Percentiles rank a stretch among this genome's conserved stretches.
These are phyloP conservation scores for Penicillium angulare DNA, from an alignment of 495 filamentous ascomycete genomes.

Conservation along the genomic window DNA sequence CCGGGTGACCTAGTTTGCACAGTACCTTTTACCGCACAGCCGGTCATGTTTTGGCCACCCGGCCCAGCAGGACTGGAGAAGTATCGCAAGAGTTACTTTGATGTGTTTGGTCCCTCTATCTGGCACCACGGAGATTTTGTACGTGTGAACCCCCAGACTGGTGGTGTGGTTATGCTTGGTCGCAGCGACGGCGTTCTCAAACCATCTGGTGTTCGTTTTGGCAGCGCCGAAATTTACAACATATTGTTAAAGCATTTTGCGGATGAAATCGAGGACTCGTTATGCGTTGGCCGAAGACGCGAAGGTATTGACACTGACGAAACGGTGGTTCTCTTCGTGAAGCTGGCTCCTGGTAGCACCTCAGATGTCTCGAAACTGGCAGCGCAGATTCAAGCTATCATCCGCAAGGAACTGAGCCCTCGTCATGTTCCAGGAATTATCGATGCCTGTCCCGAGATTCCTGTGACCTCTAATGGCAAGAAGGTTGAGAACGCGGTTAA, in stretches of 20 bases:
- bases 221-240: constrained; percentile 90
- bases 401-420: constrained; percentile 74
- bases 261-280: constrained; percentile 72
- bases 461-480: constrained; percentile 88
- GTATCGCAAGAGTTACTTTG: constrained; percentile 85
- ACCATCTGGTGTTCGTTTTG: constrained; percentile 82
- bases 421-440: constrained; percentile 84
- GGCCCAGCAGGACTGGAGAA: constrained; percentile 65
- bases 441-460: constrained; percentile 76
- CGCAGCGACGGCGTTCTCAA: constrained; percentile 90
- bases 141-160: constrained; percentile 67
- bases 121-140: constrained; percentile 98
- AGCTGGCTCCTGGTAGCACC: constrained; percentile 50
- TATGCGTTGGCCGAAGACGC: constrained; percentile 78
- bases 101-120: constrained; percentile 64
- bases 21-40: constrained; percentile 85
- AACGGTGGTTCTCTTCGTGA: constrained; percentile 81
- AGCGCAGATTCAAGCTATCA: constrained; percentile 55
- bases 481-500: constrained; percentile 94
- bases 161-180: constrained; percentile 82
- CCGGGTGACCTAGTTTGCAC: constrained; percentile 91
- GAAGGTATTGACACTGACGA: constrained; percentile 72
- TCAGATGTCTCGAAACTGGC: constrained; percentile 44
- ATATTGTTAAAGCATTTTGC: constrained; percentile 79
- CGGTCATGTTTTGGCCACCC: constrained; percentile 75